These are phyloP conservation scores for Fusarium concolor DNA, from an alignment of 2,329 filamentous ascomycete genomes.

Conservation along the genomic window DNA sequence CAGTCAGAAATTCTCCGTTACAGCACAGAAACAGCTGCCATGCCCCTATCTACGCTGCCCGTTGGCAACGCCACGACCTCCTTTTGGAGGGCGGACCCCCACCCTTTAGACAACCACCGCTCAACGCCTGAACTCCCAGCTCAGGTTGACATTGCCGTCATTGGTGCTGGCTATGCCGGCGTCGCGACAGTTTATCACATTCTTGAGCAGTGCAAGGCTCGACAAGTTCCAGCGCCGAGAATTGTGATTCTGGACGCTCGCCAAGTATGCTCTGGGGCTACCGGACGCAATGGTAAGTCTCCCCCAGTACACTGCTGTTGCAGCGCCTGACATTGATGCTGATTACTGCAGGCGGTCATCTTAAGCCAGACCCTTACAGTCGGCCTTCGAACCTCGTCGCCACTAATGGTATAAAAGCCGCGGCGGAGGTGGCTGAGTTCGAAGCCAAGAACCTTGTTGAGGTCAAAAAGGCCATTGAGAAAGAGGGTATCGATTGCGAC, in stretches of 20 bases:
- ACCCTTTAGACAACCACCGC: not conserved
- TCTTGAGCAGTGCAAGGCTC: not conserved
- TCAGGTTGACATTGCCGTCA: not conserved
- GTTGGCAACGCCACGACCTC: not conserved
- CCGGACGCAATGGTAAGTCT: not conserved
- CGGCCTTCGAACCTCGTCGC: not conserved
- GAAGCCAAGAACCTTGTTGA: conserved; percentile 1
- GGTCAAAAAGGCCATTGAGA: not conserved
- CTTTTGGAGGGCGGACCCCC: conserved; percentile 7
- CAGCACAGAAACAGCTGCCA: not conserved
- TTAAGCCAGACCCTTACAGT: not conserved
- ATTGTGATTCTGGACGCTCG: conserved; percentile 14
- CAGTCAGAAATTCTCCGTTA: too few species aligned
- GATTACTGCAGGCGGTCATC: not conserved
- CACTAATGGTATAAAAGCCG: conserved; percentile 1
- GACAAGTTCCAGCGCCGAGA: not conserved
- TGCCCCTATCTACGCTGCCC: not conserved
- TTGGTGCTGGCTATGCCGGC: conserved; percentile 1
- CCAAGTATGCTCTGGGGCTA: conserved; percentile 3
- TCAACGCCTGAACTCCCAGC: not conserved
- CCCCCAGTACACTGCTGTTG: too few species aligned
- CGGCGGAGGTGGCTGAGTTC: not conserved
- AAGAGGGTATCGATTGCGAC: not conserved
- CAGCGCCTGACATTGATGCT: not conserved
- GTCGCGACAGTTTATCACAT: conserved; percentile 1